Percentiles rank a stretch among this genome's conserved stretches.
These are phyloP conservation scores for Mycena pura DNA, from an alignment of 768 basidiomycete species.

Conservation along the genomic window DNA sequence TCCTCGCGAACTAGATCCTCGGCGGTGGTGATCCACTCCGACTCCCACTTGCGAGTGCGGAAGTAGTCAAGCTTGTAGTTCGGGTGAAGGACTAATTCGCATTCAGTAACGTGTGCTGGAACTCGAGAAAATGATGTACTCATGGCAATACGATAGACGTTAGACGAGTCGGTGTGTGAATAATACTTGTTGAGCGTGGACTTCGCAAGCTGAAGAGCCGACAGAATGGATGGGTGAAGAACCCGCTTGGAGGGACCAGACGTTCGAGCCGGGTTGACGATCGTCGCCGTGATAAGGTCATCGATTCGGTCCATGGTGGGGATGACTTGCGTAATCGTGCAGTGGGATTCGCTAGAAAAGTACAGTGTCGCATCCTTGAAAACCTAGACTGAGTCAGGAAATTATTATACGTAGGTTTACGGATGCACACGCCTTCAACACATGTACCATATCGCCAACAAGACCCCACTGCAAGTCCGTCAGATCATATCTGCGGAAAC, in stretches of 20 bases:
- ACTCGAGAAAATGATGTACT: conserved; percentile 12
- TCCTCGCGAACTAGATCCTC: background rate
- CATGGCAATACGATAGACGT: conserved; percentile 37
- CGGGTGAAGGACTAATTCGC: conserved; percentile 11
- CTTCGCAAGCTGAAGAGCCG: conserved; percentile 28
- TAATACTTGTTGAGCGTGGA: conserved; percentile 35
- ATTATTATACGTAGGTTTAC: background rate
- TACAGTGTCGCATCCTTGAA: conserved; percentile 36
- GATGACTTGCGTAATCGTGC: conserved; percentile 36
- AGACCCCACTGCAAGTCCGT: conserved; percentile 34
- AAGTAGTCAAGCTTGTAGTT: conserved; percentile 8
- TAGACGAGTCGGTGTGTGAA: conserved; percentile 27
- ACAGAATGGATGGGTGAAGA: conserved; percentile 20
- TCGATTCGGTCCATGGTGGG: conserved; percentile 43
- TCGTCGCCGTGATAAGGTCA: conserved; percentile 17
- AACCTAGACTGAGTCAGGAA: conserved; percentile 21
- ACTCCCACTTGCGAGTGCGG: background rate
- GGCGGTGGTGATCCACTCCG: background rate
- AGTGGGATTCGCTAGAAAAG: conserved; percentile 28
- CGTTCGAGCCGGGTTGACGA: background rate
- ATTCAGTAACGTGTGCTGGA: background rate
- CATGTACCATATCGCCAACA: conserved; percentile 30
- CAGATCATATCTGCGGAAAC: conserved; percentile 27
- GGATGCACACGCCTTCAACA: conserved; percentile 28
- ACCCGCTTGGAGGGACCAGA: background rate